A percentile compares a stretch with the other conserved stretches of the same genome.
Conservation (phyloP, 2,329 filamentous ascomycete genomes). For the Pseudopyricularia javanii region DNA sequence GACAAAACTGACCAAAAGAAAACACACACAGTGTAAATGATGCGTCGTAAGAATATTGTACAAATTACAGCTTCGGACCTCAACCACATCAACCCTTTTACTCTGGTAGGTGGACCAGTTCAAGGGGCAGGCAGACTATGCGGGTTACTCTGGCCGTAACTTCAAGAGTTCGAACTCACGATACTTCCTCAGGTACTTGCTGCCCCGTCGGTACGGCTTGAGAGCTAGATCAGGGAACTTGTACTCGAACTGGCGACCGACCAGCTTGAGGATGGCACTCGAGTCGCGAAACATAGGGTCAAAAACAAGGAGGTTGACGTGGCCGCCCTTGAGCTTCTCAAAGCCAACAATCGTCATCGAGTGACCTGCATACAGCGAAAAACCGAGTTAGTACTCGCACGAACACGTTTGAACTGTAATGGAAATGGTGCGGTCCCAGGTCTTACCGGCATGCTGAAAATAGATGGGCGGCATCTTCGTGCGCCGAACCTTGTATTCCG, state of each 20-base stretch:
- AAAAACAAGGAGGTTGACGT: slow-evolving; percentile 66
- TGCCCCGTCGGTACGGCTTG: slow-evolving; percentile 61
- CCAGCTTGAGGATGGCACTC: slow-evolving; percentile 45
- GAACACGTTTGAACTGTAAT: not conserved
- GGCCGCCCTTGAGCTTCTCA: slow-evolving; percentile 54
- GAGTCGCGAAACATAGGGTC: slow-evolving; percentile 74
- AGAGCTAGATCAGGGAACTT: slow-evolving; percentile 42
- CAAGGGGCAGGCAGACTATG: not conserved
- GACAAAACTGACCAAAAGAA: not conserved
- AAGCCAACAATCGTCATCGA: slow-evolving; percentile 84
- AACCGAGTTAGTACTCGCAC: not conserved
- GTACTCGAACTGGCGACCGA: slow-evolving; percentile 31
- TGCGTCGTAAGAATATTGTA: not conserved
- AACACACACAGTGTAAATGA: too few relatives aligned
- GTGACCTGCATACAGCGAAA: slow-evolving; percentile 42
- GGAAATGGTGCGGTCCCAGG: not conserved
- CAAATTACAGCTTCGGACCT: not conserved
- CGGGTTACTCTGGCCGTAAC: slow-evolving; percentile 24
- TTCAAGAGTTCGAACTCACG: slow-evolving; percentile 69
- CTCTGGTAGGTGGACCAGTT: not conserved
- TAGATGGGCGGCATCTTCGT: slow-evolving; percentile 77
- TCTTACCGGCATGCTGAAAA: slow-evolving; percentile 65
- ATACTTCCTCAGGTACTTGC: slow-evolving; percentile 55
- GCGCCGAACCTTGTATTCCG: slow-evolving; percentile 48
- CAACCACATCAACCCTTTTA: not conserved